Conservation (phyloP, 139 green algal genomes). For the Gonium pectorale region DNA sequence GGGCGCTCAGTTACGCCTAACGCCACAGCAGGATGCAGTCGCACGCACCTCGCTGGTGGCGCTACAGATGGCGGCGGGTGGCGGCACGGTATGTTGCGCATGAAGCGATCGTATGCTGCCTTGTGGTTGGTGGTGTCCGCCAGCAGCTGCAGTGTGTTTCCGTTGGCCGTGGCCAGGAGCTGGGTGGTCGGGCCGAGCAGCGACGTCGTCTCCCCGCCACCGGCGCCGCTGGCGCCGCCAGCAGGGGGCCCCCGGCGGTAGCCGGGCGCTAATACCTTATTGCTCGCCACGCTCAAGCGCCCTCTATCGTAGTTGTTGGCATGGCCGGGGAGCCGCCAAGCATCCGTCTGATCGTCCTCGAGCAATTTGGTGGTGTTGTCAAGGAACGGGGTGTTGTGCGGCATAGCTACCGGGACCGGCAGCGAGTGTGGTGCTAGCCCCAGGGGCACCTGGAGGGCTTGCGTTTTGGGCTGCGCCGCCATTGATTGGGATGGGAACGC, state of each 20-base stretch:
- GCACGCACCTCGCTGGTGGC: neutral
- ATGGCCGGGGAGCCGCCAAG: neutral
- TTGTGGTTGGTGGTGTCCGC: conserved; percentile 65
- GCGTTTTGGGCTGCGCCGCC: no score
- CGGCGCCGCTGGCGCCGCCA: neutral
- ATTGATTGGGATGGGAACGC: no score
- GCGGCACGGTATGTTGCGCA: neutral
- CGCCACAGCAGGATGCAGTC: no score
- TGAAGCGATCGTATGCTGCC: conserved; percentile 2
- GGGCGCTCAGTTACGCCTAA: no score
- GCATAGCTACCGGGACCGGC: neutral
- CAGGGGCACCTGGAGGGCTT: neutral
- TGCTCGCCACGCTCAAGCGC: conserved; percentile 51
- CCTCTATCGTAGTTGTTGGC: conserved; percentile 1
- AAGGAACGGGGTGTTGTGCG: conserved; percentile 10
- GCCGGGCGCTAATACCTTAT: conserved; percentile 8
- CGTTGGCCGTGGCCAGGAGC: neutral
- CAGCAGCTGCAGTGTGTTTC: conserved; percentile 70
- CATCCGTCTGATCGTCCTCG: conserved; percentile 25
- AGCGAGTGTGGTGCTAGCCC: neutral
- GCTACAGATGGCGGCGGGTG: neutral
- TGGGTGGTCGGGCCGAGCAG: conserved; percentile 26
- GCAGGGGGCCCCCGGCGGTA: neutral
- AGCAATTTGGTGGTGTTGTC: conserved; percentile 59
- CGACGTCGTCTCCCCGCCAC: conserved; percentile 21